Percentiles rank a stretch among this genome's conserved stretches.
Evolutionary conservation across 495 filamentous ascomycete species (phyloP).

Genomic region (Margaritispora aquatica): DNA sequence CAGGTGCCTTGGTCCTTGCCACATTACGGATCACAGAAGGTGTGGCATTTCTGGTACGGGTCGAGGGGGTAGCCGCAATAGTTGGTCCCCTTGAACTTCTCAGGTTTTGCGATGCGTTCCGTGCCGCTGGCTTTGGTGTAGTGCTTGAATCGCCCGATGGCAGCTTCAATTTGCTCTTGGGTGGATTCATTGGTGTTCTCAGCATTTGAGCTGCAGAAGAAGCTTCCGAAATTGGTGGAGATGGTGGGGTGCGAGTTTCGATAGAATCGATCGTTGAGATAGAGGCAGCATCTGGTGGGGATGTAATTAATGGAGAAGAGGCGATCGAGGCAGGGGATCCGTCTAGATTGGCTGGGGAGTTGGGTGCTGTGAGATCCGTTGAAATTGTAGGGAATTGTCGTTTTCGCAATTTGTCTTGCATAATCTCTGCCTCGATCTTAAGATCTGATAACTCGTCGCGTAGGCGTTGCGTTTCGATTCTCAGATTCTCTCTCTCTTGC

Average conservation of each 20-base stretch:
- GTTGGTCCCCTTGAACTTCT: conserved; percentile 21
- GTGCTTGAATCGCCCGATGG: conserved; percentile 42
- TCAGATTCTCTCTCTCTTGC: conserved; percentile 77
- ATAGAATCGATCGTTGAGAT: conserved; percentile 36
- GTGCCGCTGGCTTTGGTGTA: conserved; percentile 38
- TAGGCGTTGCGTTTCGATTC: conserved; percentile 83
- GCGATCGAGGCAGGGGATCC: conserved; percentile 58
- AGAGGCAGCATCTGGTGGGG: conserved; percentile 61
- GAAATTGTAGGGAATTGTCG: conserved; percentile 46
- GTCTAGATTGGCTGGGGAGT: conserved; percentile 47
- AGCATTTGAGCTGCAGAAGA: conserved; percentile 34
- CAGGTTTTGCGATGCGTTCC: conserved; percentile 10
- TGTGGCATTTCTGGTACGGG: conserved; percentile 18
- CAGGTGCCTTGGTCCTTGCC: conserved; percentile 19
- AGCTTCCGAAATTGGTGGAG: conserved; percentile 67
- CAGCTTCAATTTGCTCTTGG: conserved; percentile 37
- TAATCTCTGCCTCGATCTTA: conserved; percentile 90
- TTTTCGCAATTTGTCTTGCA: conserved; percentile 77
- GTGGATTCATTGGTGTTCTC: conserved; percentile 25
- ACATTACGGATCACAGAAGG: conserved; percentile 25
- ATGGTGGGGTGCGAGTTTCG: conserved; percentile 55
- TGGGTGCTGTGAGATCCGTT: conserved; percentile 44
- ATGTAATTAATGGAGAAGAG: conserved; percentile 66
- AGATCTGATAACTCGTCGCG: conserved; percentile 88
- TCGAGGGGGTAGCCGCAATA: conserved; percentile 3